Evolutionary conservation across 805 yeast genomes (phyloP).

Genomic region (Kazachstania bromeliacearum): DNA sequence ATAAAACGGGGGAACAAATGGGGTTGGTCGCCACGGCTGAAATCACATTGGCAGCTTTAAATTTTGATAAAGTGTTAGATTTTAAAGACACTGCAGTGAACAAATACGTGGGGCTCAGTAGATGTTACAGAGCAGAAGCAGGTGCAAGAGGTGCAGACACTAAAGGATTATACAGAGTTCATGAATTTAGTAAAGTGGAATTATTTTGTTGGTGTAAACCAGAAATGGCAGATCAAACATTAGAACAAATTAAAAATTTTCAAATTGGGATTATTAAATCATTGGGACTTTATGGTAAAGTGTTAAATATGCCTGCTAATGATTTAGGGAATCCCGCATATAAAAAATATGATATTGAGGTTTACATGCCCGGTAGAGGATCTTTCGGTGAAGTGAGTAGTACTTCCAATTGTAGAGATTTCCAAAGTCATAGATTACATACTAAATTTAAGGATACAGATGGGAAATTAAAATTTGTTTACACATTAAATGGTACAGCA

Average conservation of each 20-base stretch:
- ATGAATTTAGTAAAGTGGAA: constrained; percentile 93
- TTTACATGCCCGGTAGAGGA: constrained; percentile 97
- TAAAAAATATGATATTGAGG: constrained; percentile 88
- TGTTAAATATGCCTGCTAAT: constrained; percentile 78
- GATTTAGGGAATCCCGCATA: constrained; percentile 92
- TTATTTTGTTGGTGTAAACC: constrained; percentile 62
- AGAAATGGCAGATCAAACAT: constrained; percentile 38
- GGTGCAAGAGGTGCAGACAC: constrained; percentile 94
- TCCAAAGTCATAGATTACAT: constrained; percentile 75
- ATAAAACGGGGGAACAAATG: constrained; percentile 45
- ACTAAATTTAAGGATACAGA: constrained; percentile 43
- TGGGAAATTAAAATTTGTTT: constrained; percentile 41
- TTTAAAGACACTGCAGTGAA: constrained; percentile 37
- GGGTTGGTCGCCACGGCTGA: constrained; percentile 93
- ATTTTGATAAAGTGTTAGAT: constrained; percentile 41
- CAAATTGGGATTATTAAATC: constrained; percentile 57
- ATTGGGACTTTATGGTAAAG: constrained; percentile 71
- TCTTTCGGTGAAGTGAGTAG: constrained; percentile 89
- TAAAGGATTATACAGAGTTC: constrained; percentile 86
- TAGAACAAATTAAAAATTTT: constrained; percentile 50
- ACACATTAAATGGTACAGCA: constrained; percentile 91
- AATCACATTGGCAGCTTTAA: constrained; percentile 80
- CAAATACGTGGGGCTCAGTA: constrained; percentile 67
- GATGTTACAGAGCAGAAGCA: constrained; percentile 92
- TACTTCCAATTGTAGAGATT: constrained; percentile 86